These are phyloP conservation scores for Umbelopsis sp. DNA, from an alignment of 192 early-diverging fungal species.

Conservation along the genomic window DNA sequence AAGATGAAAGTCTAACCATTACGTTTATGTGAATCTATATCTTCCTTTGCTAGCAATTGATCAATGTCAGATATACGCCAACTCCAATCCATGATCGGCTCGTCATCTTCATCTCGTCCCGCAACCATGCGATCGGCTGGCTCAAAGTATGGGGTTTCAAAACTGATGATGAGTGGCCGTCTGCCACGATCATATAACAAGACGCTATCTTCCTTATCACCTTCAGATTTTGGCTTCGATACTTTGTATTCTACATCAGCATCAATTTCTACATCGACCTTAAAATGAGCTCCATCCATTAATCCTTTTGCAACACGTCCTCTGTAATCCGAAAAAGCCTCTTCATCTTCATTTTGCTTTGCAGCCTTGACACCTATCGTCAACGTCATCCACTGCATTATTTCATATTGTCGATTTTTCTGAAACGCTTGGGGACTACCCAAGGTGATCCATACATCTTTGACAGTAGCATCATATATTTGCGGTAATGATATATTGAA, in stretches of 20 bases:
- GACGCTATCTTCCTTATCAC: slow-evolving; percentile 2
- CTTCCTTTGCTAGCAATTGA: slow-evolving; percentile 52
- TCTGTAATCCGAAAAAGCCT: slow-evolving; percentile 33
- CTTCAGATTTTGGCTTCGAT: slow-evolving; percentile 1
- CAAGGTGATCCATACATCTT: slow-evolving; percentile 51
- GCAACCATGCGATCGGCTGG: slow-evolving; percentile 52
- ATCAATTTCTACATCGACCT: slow-evolving; percentile 52
- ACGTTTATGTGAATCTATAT: slow-evolving; percentile 19
- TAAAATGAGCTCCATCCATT: slow-evolving; percentile 52
- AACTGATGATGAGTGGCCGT: slow-evolving; percentile 47
- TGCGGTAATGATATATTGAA: slow-evolving; percentile 45
- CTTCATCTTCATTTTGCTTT: slow-evolving; percentile 14
- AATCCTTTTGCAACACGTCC: slow-evolving; percentile 45
- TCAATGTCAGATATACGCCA: slow-evolving; percentile 57
- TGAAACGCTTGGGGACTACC: slow-evolving; percentile 38
- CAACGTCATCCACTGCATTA: slow-evolving; percentile 46
- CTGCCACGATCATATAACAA: slow-evolving; percentile 50
- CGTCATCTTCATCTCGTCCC: slow-evolving; percentile 38
- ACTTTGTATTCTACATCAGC: slow-evolving; percentile 40
- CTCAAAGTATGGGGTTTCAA: slow-evolving; percentile 55
- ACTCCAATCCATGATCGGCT: slow-evolving; percentile 48
- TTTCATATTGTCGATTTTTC: slow-evolving; percentile 33
- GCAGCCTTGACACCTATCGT: slow-evolving; percentile 26
- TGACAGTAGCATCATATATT: slow-evolving; percentile 49
- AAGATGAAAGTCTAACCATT: background rate